Evolutionary conservation across 2,329 filamentous ascomycete genomes (phyloP), one percentile per base, ranked within the genome.

Genomic region (Monosporascus ibericus): DNA sequence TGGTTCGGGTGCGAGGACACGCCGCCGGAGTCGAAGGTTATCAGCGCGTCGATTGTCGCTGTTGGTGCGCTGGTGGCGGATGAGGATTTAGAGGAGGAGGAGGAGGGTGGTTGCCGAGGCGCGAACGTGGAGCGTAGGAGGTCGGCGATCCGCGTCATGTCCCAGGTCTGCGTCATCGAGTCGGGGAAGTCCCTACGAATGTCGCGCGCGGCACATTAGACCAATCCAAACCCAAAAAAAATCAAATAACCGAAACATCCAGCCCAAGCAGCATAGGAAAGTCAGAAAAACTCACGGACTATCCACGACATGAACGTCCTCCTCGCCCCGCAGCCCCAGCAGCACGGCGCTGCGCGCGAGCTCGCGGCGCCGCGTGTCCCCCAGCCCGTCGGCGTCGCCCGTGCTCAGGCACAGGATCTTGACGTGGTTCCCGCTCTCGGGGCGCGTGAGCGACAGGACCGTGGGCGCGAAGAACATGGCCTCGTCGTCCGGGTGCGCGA

Each of bases 381-480:
- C 94, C 34, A 97, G 78, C 1, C 92, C 92, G 60, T 92, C 91
- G 48, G 92, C 91, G 68, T 97, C 80, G 52, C 90, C 92, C 59
- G 85, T 92, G 71, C 89, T 95, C 58, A 99, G 75, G 72, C 94
- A 99, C 52, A 97, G 74, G 57, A 99, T 95, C 73, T 95, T 94
- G 65, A 99, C 80, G 67, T 95, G 90, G 72, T 99, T 97, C 4
- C 89, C 88, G 20, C 87, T 78, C 54, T 85, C 82, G 4, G 90
- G 90, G 15, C 81, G 78, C 18, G 91, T 92, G 53, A 99, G 80
- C n/a, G 88, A 85, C 62, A 95, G 79, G 15, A 97, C 78, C 1
- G 90, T 88, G 0, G 94, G 94, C 57, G 91, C 85, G 72, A 99
- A 99, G 78, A 99, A 99, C 94, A 99, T 99, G 70, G 92, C 94